Percentiles rank a stretch among this genome's conserved stretches.
phyloP scores from a whole-genome alignment of 2,329 filamentous ascomycete genomes.

The Blumeria graminis region DNA sequence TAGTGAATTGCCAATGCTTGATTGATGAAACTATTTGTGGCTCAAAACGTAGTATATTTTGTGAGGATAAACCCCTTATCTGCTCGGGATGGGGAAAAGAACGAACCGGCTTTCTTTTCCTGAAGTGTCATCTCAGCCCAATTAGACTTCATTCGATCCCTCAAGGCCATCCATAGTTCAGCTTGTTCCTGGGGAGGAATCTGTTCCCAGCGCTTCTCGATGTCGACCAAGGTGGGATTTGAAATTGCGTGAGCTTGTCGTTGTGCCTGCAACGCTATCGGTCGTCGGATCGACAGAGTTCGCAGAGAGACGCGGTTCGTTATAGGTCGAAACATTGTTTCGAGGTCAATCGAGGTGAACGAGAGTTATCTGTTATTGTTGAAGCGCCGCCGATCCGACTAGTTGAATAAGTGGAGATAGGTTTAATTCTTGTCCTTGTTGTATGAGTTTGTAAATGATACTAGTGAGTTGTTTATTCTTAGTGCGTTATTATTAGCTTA shows the following conservation, averaged over 20 bases:
- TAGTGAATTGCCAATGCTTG: conserved; percentile 1
- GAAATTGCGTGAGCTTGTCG: conserved; percentile 63
- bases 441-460: too few species aligned
- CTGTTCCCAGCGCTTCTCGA: conserved; percentile 97
- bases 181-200: conserved; percentile 98
- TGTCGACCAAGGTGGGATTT: conserved; percentile 90
- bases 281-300: not conserved
- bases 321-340: not conserved
- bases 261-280: conserved; percentile 2
- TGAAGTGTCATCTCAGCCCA: conserved; percentile 87
- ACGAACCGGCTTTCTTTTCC: conserved; percentile 97
- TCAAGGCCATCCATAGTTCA: conserved; percentile 93
- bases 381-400: too few species aligned
- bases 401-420: too few species aligned
- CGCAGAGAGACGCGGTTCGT: not conserved
- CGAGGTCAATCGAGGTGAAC: too few species aligned
- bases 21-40: not conserved
- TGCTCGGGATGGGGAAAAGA: not conserved
- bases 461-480: too few species aligned
- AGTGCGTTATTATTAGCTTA: too few species aligned
- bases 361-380: too few species aligned
- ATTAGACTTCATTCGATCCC: conserved; percentile 96
- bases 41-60: too few species aligned
- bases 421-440: too few species aligned
- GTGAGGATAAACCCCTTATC: not conserved